Percentiles rank a stretch among this genome's conserved stretches.
These are phyloP conservation scores for Aspergillus amoenus DNA, from an alignment of 2,329 filamentous ascomycete genomes.

Conservation along the genomic window DNA sequence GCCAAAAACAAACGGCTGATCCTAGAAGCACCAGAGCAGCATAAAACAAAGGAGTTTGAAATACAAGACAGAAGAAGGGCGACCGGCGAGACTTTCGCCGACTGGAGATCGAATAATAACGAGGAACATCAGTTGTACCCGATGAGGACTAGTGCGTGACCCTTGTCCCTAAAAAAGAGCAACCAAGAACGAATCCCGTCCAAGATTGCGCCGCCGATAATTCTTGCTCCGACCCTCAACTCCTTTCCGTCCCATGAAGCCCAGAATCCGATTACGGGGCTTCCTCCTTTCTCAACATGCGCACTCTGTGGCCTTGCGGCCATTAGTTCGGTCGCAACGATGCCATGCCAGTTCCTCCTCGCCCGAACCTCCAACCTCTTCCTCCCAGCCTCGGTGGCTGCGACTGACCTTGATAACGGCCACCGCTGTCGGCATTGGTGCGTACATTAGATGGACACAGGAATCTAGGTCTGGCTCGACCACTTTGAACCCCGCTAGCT, in stretches of 20 bases:
- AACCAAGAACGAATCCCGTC: background rate
- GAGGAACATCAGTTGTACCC: slow-evolving; percentile 10
- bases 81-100: background rate
- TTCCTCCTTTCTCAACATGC: slow-evolving; percentile 18
- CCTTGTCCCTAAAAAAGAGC: background rate
- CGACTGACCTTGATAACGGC: slow-evolving; percentile 34
- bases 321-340: slow-evolving; percentile 15
- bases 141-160: slow-evolving; percentile 14
- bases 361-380: slow-evolving; percentile 17
- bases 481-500: slow-evolving; percentile 37
- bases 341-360: slow-evolving; percentile 26
- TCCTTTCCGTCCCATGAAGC: slow-evolving; percentile 18
- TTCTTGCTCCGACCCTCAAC: background rate
- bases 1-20: background rate
- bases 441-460: slow-evolving; percentile 34
- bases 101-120: slow-evolving; percentile 2
- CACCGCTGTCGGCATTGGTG: slow-evolving; percentile 37
- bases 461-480: slow-evolving; percentile 19
- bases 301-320: slow-evolving; percentile 13
- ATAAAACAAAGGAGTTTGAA: background rate
- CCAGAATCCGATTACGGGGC: slow-evolving; percentile 13
- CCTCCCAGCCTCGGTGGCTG: slow-evolving; percentile 32
- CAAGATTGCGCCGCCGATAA: background rate
- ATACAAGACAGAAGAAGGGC: background rate
- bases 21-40: slow-evolving; percentile 1